Evolutionary conservation across 179 eudicot genomes (phyloP).

Genomic region (Beta corolliflora): DNA sequence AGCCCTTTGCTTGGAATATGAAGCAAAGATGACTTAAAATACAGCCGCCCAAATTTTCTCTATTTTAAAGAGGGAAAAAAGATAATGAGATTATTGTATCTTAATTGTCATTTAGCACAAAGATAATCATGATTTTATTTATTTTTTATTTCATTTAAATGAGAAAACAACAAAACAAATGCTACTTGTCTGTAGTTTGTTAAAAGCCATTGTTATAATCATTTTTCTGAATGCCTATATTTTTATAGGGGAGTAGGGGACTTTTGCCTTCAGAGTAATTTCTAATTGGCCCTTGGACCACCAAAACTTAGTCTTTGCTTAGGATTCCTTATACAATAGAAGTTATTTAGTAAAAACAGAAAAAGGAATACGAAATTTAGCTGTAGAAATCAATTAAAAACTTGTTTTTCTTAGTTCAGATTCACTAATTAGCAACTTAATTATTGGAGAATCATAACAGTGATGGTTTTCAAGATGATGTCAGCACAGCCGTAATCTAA

Average conservation of each 20-base stretch:
- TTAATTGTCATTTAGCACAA: constrained; percentile 38
- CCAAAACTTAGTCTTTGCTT: constrained; percentile 18
- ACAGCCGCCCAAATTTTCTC: constrained; percentile 7
- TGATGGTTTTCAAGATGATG: constrained; percentile 12
- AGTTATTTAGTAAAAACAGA: background rate
- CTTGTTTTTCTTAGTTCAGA: background rate
- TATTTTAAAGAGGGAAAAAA: background rate
- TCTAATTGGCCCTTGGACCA: constrained; percentile 26
- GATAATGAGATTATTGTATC: constrained; percentile 25
- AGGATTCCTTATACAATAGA: constrained; percentile 16
- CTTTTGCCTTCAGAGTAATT: background rate
- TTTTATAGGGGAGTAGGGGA: background rate
- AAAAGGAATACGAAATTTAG: background rate
- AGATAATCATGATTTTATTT: constrained; percentile 21
- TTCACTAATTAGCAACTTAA: background rate
- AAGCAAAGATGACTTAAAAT: constrained; percentile 12
- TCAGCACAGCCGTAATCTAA: background rate
- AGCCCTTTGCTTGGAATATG: constrained; percentile 27
- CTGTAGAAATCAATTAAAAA: constrained; percentile 3
- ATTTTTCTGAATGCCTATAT: constrained; percentile 19
- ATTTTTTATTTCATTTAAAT: background rate
- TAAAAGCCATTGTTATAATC: constrained; percentile 17
- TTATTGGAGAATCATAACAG: constrained; percentile 16
- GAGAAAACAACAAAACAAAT: constrained; percentile 25
- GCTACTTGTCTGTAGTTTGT: constrained; percentile 20